A percentile compares a stretch with the other conserved stretches of the same genome.
These are phyloP conservation scores for Trichosanthes truncata DNA, from an alignment of 306 rosid genomes.

Conservation along the genomic window DNA sequence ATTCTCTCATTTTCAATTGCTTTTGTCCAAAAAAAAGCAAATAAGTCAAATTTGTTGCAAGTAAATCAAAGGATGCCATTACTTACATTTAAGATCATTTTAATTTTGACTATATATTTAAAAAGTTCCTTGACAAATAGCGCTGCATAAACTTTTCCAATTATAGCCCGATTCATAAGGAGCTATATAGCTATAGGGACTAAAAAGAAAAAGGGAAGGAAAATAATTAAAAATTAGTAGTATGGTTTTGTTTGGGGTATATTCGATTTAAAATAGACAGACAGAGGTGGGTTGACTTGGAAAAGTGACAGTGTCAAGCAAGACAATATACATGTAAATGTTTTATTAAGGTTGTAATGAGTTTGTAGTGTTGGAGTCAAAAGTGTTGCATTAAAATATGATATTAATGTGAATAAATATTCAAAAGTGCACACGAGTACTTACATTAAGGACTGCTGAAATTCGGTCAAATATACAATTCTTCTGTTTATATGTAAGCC, in stretches of 20 bases:
- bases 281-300: background rate
- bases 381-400: background rate
- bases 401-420: background rate
- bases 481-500: slow-evolving; percentile 3
- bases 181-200: background rate
- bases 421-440: background rate
- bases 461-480: slow-evolving; percentile 7
- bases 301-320: background rate
- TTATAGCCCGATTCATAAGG: background rate
- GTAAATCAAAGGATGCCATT: background rate
- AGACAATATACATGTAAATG: background rate
- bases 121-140: background rate
- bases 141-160: background rate
- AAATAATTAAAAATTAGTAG: no score
- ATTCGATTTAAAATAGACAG: background rate
- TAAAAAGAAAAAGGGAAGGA: background rate
- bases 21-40: background rate
- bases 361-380: background rate
- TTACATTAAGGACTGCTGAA: background rate
- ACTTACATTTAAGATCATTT: background rate
- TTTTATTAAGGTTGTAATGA: background rate
- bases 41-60: background rate
- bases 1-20: background rate
- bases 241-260: background rate
- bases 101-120: background rate